Evolutionary conservation across 129 eudicot species (phyloP).

Genomic region (Pittosporum tobira): DNA sequence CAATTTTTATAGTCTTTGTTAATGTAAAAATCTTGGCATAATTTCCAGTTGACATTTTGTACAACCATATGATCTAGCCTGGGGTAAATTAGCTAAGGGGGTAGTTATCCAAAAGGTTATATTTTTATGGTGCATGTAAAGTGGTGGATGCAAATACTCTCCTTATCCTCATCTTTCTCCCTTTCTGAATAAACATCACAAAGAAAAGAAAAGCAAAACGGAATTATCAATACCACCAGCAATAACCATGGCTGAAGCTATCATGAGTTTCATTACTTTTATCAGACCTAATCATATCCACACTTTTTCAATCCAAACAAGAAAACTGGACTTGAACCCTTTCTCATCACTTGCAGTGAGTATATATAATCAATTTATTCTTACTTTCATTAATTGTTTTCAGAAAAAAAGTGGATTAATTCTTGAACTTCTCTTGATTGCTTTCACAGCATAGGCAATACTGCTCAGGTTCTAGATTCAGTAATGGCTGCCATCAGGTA

Average conservation of each 20-base stretch:
- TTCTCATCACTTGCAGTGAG: slow-evolving; percentile 27
- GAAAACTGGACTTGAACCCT: slow-evolving; percentile 24
- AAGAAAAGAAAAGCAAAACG: not conserved
- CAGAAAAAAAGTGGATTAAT: not conserved
- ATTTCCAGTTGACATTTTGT: too few species aligned
- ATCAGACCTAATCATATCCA: slow-evolving; percentile 35
- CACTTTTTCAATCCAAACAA: slow-evolving; percentile 20
- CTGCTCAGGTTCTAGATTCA: slow-evolving; percentile 37
- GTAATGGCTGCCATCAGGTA: slow-evolving; percentile 35
- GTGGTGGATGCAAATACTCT: slow-evolving; percentile 57
- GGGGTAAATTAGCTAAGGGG: too few species aligned
- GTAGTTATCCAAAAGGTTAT: not conserved
- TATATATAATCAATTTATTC: not conserved
- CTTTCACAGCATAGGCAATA: slow-evolving; percentile 40
- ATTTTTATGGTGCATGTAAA: not conserved
- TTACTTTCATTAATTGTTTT: not conserved
- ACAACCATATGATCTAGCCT: not conserved
- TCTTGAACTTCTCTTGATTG: slow-evolving; percentile 6
- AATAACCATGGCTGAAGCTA: slow-evolving; percentile 51
- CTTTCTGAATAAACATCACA: slow-evolving; percentile 19
- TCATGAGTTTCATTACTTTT: slow-evolving; percentile 43
- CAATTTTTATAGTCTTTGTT: too few species aligned
- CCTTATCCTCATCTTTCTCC: slow-evolving; percentile 44
- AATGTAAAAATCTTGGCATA: too few species aligned
- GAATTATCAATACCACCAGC: not conserved